A percentile compares a stretch with the other conserved stretches of the same genome.
Evolutionary conservation across 345 rosid genomes (phyloP).

Genomic region (Carallia brachiata): DNA sequence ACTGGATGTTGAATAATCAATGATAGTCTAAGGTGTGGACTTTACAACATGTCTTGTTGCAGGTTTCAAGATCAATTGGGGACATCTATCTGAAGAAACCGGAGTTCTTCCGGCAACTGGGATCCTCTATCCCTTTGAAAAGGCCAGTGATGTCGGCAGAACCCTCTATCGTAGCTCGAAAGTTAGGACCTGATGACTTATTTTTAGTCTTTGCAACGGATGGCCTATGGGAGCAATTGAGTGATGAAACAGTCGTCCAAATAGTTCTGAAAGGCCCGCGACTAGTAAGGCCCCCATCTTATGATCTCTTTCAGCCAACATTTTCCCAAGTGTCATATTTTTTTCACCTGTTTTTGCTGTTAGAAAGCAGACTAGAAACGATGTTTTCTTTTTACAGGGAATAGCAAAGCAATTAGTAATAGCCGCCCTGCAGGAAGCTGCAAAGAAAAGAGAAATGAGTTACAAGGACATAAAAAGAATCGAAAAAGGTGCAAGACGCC

Average conservation of each 20-base stretch:
- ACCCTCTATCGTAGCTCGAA: slow-evolving; percentile 41
- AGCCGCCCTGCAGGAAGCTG: slow-evolving; percentile 54
- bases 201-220: slow-evolving; percentile 57
- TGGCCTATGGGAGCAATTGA: slow-evolving; percentile 61
- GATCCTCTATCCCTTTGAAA: slow-evolving; percentile 35
- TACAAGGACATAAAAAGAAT: slow-evolving; percentile 42
- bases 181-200: slow-evolving; percentile 35
- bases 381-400: slow-evolving; percentile 35
- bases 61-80: slow-evolving; percentile 62
- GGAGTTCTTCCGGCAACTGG: slow-evolving; percentile 40
- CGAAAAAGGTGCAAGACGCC: slow-evolving; percentile 50
- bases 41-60: slow-evolving; percentile 3
- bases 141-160: slow-evolving; percentile 52
- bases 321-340: too few species aligned
- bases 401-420: slow-evolving; percentile 56
- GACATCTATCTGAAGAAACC: slow-evolving; percentile 57
- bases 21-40: not conserved
- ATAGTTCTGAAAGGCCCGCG: slow-evolving; percentile 43
- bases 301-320: not conserved
- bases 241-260: slow-evolving; percentile 45
- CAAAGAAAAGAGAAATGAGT: slow-evolving; percentile 52
- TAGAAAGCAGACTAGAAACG: not conserved
- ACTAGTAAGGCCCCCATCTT: slow-evolving; percentile 25
- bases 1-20: not conserved
- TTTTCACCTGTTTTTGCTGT: not conserved